Percentiles rank a stretch among this genome's conserved stretches.
Evolutionary conservation across 306 rosid species (phyloP).

Genomic region (Trifolium repens): DNA sequence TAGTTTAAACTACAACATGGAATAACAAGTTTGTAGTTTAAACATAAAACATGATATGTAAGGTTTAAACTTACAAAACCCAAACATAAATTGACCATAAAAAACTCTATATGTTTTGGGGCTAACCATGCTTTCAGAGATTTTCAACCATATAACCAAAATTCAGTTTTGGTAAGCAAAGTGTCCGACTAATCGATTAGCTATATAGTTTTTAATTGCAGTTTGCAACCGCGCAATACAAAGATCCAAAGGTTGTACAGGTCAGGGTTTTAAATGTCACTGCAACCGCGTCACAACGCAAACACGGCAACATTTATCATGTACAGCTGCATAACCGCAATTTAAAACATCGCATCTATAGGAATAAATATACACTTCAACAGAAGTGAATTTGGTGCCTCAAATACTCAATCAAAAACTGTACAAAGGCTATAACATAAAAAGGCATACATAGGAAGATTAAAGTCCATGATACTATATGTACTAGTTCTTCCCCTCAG

Average conservation of each 20-base stretch:
- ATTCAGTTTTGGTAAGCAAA: background rate
- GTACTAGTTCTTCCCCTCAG: slow-evolving; percentile 40
- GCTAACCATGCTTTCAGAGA: background rate
- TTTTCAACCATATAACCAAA: background rate
- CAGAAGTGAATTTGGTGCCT: background rate
- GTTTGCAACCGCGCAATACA: background rate
- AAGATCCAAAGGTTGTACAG: background rate
- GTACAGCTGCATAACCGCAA: background rate
- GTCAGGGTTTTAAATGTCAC: background rate
- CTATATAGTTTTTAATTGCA: background rate
- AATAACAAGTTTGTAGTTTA: background rate
- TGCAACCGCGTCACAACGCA: background rate
- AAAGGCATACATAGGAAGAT: slow-evolving; percentile 43
- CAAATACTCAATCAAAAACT: slow-evolving; percentile 44
- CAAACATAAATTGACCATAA: background rate
- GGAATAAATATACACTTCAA: background rate
- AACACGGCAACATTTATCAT: background rate
- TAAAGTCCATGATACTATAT: slow-evolving; percentile 27
- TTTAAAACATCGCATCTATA: background rate
- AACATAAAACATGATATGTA: background rate
- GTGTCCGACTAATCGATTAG: background rate
- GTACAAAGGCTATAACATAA: slow-evolving; percentile 52
- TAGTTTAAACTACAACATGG: slow-evolving; percentile 1
- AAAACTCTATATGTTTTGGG: background rate
- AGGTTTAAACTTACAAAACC: background rate